phyloP scores from a whole-genome alignment of 140 eudicot genomes.

The Ambrosia hybrid region DNA sequence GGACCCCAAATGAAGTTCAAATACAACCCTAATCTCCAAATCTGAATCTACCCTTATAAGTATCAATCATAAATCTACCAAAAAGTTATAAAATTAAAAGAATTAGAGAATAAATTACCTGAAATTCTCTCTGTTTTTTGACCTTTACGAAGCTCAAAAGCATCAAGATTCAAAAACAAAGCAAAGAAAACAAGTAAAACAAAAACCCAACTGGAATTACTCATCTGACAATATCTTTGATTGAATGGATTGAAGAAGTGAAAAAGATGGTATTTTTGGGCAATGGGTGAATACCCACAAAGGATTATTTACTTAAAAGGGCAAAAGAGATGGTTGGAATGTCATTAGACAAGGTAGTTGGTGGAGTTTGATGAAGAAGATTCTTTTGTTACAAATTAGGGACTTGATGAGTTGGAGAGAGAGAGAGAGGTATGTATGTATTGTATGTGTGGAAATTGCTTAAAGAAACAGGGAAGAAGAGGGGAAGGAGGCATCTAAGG shows the following conservation, averaged over 20 bases:
- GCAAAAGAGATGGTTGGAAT: slow-evolving; percentile 41
- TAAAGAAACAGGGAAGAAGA: slow-evolving; percentile 50
- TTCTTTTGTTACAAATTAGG: slow-evolving; percentile 28
- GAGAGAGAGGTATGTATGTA: not conserved
- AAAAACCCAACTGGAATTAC: slow-evolving; percentile 49
- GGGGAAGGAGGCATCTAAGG: slow-evolving; percentile 28
- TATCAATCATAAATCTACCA: slow-evolving; percentile 9
- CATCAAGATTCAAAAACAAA: slow-evolving; percentile 48
- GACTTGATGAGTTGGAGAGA: slow-evolving; percentile 14
- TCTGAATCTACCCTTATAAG: not conserved
- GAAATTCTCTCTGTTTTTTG: slow-evolving; percentile 82
- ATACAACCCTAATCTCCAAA: slow-evolving; percentile 26
- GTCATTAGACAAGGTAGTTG: slow-evolving; percentile 59
- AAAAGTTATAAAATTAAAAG: slow-evolving; percentile 4
- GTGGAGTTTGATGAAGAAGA: no score
- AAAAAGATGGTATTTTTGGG: slow-evolving; percentile 4
- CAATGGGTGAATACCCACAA: slow-evolving; percentile 2
- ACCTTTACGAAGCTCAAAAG: slow-evolving; percentile 48
- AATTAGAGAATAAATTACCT: slow-evolving; percentile 35
- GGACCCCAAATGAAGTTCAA: slow-evolving; percentile 22
- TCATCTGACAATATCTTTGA: slow-evolving; percentile 44
- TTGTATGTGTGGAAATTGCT: slow-evolving; percentile 42
- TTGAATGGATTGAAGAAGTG: slow-evolving; percentile 11
- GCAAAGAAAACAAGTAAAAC: slow-evolving; percentile 34
- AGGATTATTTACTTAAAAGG: slow-evolving; percentile 31